phyloP scores from a whole-genome alignment of 352 stramenopile species.

The Globisporangium recalcitrans region DNA sequence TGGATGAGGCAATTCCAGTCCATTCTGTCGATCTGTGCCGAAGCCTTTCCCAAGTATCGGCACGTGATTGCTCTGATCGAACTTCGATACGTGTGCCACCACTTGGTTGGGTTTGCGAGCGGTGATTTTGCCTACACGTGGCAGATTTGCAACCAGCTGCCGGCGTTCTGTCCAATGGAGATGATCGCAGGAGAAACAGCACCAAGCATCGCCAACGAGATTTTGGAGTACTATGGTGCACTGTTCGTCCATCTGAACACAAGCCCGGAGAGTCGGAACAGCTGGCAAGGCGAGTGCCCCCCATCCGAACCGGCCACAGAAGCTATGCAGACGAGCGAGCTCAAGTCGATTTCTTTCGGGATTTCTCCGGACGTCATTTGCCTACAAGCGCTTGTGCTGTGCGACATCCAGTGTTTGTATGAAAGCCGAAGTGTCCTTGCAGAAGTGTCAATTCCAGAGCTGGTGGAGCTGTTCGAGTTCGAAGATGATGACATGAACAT shows the following conservation, averaged over 20 bases:
- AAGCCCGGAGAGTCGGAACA: slow-evolving; percentile 39
- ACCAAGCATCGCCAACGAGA: slow-evolving; percentile 66
- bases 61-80: slow-evolving; percentile 71
- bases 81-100: slow-evolving; percentile 77
- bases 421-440: slow-evolving; percentile 69
- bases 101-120: slow-evolving; percentile 62
- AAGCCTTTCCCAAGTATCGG: slow-evolving; percentile 63
- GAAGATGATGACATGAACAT: slow-evolving; percentile 66
- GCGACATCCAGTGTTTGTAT: slow-evolving; percentile 76
- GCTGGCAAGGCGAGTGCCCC: slow-evolving; percentile 21
- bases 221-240: slow-evolving; percentile 70
- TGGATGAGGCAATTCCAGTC: slow-evolving; percentile 81
- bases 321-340: slow-evolving; percentile 6
- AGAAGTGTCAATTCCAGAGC: slow-evolving; percentile 55
- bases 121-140: slow-evolving; percentile 62
- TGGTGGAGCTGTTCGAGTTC: slow-evolving; percentile 73
- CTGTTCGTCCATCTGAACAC: slow-evolving; percentile 61
- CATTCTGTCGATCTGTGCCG: slow-evolving; percentile 54
- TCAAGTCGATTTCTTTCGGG: slow-evolving; percentile 27
- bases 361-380: slow-evolving; percentile 49
- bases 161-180: slow-evolving; percentile 33
- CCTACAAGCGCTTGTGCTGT: slow-evolving; percentile 65
- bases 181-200: slow-evolving; percentile 52
- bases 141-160: slow-evolving; percentile 70
- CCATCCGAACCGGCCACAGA: slow-evolving; percentile 17